phyloP scores from a whole-genome alignment of 2,329 filamentous ascomycete genomes.

The Ceratocystis cacaofunesta region DNA sequence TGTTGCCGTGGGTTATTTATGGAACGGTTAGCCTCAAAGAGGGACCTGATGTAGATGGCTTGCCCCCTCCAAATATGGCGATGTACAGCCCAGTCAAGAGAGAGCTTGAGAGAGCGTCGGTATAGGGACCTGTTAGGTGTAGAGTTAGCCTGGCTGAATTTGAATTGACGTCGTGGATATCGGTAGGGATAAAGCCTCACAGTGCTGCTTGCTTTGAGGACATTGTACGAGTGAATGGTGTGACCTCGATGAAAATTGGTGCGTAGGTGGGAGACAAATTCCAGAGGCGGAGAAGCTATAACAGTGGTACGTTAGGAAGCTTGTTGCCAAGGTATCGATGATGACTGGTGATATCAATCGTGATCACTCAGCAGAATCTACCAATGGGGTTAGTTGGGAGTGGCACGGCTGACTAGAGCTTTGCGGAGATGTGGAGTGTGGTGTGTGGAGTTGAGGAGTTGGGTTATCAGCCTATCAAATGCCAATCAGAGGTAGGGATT shows the following conservation, averaged over 20 bases:
- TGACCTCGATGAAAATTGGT: no score
- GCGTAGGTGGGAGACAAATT: background rate
- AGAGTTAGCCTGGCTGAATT: background rate
- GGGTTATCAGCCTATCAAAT: conserved; percentile 5
- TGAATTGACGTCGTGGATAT: background rate
- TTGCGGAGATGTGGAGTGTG: conserved; percentile 1
- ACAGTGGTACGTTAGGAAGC: background rate
- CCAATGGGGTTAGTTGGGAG: conserved; percentile 8
- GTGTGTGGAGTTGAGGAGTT: conserved; percentile 6
- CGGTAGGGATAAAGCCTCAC: conserved; percentile 27
- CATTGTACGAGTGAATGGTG: conserved; percentile 22
- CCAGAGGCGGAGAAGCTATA: background rate
- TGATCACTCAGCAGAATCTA: background rate
- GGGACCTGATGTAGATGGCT: conserved; percentile 82
- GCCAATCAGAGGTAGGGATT: conserved; percentile 15
- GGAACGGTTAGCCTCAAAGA: conserved; percentile 87
- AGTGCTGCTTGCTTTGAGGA: conserved; percentile 35
- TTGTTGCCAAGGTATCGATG: background rate
- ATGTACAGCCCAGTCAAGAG: conserved; percentile 91
- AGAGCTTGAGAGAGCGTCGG: conserved; percentile 79
- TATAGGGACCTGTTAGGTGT: conserved; percentile 52
- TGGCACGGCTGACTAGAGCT: conserved; percentile 1
- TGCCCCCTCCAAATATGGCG: conserved; percentile 89
- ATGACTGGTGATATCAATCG: background rate
- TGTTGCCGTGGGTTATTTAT: conserved; percentile 74